Conservation (phyloP, 169 alveolate species). For the Amoebophrya sp. region DNA sequence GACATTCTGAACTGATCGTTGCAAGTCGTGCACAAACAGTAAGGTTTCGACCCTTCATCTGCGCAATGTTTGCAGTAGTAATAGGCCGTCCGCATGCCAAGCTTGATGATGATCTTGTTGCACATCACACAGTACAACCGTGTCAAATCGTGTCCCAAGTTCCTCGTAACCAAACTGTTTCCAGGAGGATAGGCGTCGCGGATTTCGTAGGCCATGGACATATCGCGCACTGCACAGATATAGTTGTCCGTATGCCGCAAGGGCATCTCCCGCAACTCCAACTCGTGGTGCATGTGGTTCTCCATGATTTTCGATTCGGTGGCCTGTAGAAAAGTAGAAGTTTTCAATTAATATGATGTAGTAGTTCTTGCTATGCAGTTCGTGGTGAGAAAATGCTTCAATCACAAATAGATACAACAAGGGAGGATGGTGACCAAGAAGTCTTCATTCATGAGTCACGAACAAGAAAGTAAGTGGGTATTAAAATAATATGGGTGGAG, state of each 20-base stretch:
- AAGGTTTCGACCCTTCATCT: neutral
- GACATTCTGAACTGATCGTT: neutral
- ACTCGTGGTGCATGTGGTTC: conserved; percentile 19
- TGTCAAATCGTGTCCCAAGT: no score
- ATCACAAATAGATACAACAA: no score
- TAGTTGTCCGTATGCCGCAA: neutral
- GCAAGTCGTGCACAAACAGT: neutral
- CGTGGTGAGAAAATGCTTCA: no score
- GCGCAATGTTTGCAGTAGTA: neutral
- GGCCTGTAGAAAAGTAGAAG: no score
- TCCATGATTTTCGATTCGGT: conserved; percentile 13
- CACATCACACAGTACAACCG: neutral
- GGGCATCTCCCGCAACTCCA: neutral
- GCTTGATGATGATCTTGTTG: neutral
- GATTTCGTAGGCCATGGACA: neutral
- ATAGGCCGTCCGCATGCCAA: neutral
- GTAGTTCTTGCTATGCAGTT: no score
- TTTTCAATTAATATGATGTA: no score
- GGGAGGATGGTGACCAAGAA: no score
- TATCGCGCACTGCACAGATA: conserved; percentile 7
- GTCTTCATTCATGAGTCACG: no score
- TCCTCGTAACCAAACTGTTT: neutral
- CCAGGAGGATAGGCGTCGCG: neutral
- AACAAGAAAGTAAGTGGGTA: no score
- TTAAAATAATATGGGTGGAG: no score